Conservation (phyloP, 1,284 basidiomycete genomes). For the Boletellus dicymbophilus region DNA sequence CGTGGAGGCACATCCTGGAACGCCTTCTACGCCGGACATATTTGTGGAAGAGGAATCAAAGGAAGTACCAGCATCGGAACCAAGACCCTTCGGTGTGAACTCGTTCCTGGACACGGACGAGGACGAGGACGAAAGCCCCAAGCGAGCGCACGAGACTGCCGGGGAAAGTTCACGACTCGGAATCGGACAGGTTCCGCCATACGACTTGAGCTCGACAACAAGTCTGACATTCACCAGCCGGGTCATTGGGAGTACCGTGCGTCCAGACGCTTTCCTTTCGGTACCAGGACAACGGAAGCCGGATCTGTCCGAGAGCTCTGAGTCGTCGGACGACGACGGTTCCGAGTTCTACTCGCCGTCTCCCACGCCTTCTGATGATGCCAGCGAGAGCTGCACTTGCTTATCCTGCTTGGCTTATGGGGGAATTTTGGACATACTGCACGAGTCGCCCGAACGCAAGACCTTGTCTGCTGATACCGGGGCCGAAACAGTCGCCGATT, state of each 20-base stretch:
- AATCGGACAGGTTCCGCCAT: constrained; percentile 13
- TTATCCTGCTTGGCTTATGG: neutral
- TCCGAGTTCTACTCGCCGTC: neutral
- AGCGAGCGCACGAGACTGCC: neutral
- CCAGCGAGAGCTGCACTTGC: neutral
- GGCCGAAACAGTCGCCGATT: neutral
- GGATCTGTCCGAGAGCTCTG: neutral
- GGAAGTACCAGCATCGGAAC: neutral
- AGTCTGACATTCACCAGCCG: constrained; percentile 15
- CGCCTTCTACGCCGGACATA: constrained; percentile 18
- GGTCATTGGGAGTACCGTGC: constrained; percentile 9
- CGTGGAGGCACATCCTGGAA: constrained; percentile 20
- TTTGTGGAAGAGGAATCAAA: constrained; percentile 23
- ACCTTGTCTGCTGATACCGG: neutral
- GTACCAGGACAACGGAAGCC: neutral
- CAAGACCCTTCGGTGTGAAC: constrained; percentile 8
- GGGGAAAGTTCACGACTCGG: neutral
- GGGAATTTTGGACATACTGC: too few species aligned
- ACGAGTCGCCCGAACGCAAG: too few species aligned
- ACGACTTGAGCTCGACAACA: constrained; percentile 14
- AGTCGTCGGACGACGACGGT: neutral
- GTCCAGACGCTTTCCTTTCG: neutral
- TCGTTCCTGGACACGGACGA: constrained; percentile 20
- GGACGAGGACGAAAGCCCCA: neutral
- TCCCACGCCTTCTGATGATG: too few species aligned